These are phyloP conservation scores for Ascoidea rubescens DNA, from an alignment of 805 yeast genomes.

Conservation along the genomic window DNA sequence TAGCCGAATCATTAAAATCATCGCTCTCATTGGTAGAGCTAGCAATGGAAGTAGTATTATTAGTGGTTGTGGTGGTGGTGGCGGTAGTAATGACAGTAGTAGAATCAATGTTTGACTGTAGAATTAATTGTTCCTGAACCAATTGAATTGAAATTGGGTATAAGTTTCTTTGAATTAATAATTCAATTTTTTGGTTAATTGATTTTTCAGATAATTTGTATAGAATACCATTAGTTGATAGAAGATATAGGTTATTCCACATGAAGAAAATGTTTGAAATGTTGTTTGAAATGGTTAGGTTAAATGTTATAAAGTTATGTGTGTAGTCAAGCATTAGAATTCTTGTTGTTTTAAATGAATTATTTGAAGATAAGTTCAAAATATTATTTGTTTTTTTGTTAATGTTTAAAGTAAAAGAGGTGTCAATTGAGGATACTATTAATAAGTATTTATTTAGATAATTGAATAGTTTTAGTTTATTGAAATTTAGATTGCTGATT, in stretches of 20 bases:
- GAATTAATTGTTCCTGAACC: slow-evolving; percentile 27
- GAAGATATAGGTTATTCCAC: slow-evolving; percentile 43
- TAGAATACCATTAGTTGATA: slow-evolving; percentile 66
- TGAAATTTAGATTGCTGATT: slow-evolving; percentile 6
- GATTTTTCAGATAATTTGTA: slow-evolving; percentile 56
- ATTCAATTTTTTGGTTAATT: slow-evolving; percentile 51
- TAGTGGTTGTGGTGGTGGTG: no score
- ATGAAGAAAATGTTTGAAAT: slow-evolving; percentile 43
- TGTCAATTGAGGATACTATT: slow-evolving; percentile 36
- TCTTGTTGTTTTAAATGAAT: slow-evolving; percentile 5
- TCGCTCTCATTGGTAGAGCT: no score
- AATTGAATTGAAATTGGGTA: slow-evolving; percentile 61
- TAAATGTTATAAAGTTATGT: slow-evolving; percentile 59
- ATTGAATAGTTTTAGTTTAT: slow-evolving; percentile 4
- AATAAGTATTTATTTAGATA: slow-evolving; percentile 29
- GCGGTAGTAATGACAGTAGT: slow-evolving; percentile 12
- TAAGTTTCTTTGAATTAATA: slow-evolving; percentile 54
- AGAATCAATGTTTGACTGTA: slow-evolving; percentile 10
- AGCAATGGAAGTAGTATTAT: background rate
- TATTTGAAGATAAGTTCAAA: background rate
- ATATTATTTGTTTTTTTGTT: background rate
- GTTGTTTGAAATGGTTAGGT: slow-evolving; percentile 51
- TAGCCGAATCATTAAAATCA: background rate
- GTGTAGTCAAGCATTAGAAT: slow-evolving; percentile 47
- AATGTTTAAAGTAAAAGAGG: slow-evolving; percentile 8